Percentiles rank a stretch among this genome's conserved stretches.
These are phyloP conservation scores for Testicularia cyperi DNA, from an alignment of 1,284 basidiomycete species.

Conservation along the genomic window DNA sequence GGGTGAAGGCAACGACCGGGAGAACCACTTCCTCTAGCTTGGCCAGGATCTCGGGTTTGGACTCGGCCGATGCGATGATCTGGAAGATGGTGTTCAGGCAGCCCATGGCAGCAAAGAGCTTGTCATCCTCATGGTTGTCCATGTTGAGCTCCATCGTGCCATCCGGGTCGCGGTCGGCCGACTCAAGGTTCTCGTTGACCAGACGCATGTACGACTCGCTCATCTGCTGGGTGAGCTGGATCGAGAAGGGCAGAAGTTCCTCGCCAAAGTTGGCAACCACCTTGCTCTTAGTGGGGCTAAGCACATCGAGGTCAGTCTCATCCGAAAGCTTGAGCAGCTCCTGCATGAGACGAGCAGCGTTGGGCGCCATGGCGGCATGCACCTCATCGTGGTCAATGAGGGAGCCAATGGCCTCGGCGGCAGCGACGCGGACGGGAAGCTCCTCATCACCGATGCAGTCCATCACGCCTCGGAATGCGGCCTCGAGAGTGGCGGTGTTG, in stretches of 20 bases:
- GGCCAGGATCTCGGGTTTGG: constrained; percentile 72
- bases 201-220: constrained; percentile 67
- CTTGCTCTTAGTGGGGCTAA: constrained; percentile 76
- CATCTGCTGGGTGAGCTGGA: constrained; percentile 72
- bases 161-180: constrained; percentile 64
- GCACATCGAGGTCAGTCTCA: constrained; percentile 82
- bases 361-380: constrained; percentile 71
- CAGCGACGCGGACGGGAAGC: constrained; percentile 81
- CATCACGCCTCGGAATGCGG: constrained; percentile 55
- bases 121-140: constrained; percentile 69
- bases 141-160: constrained; percentile 64
- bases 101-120: constrained; percentile 72
- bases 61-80: constrained; percentile 70
- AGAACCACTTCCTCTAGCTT: constrained; percentile 80
- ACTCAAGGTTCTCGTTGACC: constrained; percentile 58
- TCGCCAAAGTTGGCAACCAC: constrained; percentile 83
- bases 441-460: constrained; percentile 66
- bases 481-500: constrained; percentile 44
- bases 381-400: constrained; percentile 73
- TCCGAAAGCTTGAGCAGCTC: constrained; percentile 83
- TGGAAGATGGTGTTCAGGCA: constrained; percentile 65
- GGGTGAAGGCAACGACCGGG: constrained; percentile 74
- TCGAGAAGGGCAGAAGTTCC: constrained; percentile 81
- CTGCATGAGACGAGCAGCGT: constrained; percentile 85
- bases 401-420: constrained; percentile 76